phyloP scores from a whole-genome alignment of 2,329 filamentous ascomycete genomes.

The Domatiomyces globalis region DNA sequence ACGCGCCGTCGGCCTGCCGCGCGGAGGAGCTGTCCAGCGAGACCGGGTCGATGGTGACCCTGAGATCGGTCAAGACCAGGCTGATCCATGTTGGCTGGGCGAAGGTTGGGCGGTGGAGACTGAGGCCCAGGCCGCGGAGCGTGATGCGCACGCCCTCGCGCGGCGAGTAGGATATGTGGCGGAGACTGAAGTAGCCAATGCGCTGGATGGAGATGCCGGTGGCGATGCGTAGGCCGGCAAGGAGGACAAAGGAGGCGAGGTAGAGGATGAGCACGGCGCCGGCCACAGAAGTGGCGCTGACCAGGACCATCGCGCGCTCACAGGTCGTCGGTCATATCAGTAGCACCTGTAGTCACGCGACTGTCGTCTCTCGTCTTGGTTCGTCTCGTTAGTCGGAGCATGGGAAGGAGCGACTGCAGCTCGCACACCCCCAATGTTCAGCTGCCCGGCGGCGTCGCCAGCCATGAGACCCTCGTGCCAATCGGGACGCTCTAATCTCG shows the following conservation, averaged over 20 bases:
- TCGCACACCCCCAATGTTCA: neutral
- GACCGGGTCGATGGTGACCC: conserved; percentile 65
- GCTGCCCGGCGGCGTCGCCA: neutral
- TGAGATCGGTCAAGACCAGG: conserved; percentile 71
- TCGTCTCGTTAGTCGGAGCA: too few relatives aligned
- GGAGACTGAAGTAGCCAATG: conserved; percentile 80
- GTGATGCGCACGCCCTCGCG: conserved; percentile 81
- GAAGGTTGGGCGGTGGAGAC: conserved; percentile 85
- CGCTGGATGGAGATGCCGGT: conserved; percentile 94
- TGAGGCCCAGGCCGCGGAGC: conserved; percentile 74
- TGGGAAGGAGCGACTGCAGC: too few relatives aligned
- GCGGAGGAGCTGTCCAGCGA: conserved; percentile 37
- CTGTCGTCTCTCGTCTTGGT: neutral
- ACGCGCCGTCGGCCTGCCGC: neutral
- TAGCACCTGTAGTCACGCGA: neutral
- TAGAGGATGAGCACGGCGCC: conserved; percentile 79
- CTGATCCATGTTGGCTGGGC: conserved; percentile 95
- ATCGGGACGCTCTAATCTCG: neutral
- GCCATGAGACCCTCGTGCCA: neutral
- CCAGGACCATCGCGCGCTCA: conserved; percentile 28
- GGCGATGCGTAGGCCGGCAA: conserved; percentile 80
- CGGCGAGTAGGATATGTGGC: conserved; percentile 78
- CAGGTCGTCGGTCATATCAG: neutral
- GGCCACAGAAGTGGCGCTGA: conserved; percentile 63
- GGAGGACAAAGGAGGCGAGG: conserved; percentile 80